Evolutionary conservation across 306 rosid species (phyloP), one percentile per base, ranked within the genome.

Genomic region (Pyrus communis): DNA sequence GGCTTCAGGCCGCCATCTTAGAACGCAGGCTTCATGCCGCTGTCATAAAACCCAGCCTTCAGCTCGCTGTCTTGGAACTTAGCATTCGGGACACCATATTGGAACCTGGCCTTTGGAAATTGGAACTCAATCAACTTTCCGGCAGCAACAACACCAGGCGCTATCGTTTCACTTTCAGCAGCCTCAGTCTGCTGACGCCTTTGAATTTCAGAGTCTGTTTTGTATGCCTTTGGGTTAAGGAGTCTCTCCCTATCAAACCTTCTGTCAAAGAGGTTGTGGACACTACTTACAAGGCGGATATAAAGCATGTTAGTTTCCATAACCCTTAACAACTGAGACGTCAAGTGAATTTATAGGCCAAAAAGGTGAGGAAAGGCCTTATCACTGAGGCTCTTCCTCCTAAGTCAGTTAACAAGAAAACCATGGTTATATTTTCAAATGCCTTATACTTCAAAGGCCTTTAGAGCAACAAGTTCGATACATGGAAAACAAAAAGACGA

Each of bases 371-470:
- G 23, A 75, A 75, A 66, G 90, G 92, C 61, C 89, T 93, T 38
- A 83, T 90, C 55, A 83, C 86, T 80, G 80, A 86, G 35, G 71
- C 90, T 79, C 91, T 93, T 86, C 87, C 93, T 60, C 21, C 65
- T 9, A 81, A 87, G 27, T 90, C 92, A 11, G 78, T 90, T 57
- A 79, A 87, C 81, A 25, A 33, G 74, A 60, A 77, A 35, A 81
- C 92, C 63, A 75, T 78, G 57, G 96, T 91, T 69, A 77, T 94
- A 58, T 77, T 88, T 66, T 87, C 94, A 19, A 94, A 90, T 76
- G 97, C 93, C 3, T 31, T 94, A 3, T 91, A 91, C 84, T 94
- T 94, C 80, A 91, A 91, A 78, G 97, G 98, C 55, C 86, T 60
- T 1, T 91, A 97, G 98, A 75, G 23, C 30, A 77, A 86, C 28